A percentile compares a stretch with the other conserved stretches of the same genome.
phyloP scores from a whole-genome alignment of 495 filamentous ascomycete species.

The Penicillium alfredii region DNA sequence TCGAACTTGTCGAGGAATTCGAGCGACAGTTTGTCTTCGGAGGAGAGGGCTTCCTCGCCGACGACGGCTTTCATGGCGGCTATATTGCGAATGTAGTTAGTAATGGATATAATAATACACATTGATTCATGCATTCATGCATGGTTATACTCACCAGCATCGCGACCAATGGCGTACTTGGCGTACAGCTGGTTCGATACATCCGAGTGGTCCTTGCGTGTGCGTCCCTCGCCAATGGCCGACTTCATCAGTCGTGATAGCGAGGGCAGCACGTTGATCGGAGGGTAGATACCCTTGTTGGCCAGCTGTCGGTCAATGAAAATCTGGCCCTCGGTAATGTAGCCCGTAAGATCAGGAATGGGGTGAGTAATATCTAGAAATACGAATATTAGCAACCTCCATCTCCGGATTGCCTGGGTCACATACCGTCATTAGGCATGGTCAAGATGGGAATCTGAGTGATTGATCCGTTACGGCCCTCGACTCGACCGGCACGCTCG shows the following conservation, averaged over 20 bases:
- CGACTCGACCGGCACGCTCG: slow-evolving; percentile 96
- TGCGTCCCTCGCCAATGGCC: slow-evolving; percentile 94
- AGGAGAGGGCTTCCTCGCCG: slow-evolving; percentile 89
- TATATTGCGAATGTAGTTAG: slow-evolving; percentile 13
- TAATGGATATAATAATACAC: neutral
- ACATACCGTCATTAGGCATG: slow-evolving; percentile 93
- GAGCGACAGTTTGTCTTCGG: slow-evolving; percentile 94
- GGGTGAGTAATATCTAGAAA: slow-evolving; percentile 87
- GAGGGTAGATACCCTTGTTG: slow-evolving; percentile 97
- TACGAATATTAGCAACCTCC: slow-evolving; percentile 9
- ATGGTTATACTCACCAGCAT: slow-evolving; percentile 52
- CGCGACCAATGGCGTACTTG: slow-evolving; percentile 98
- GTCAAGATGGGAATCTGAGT: slow-evolving; percentile 98
- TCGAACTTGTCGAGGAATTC: slow-evolving; percentile 99
- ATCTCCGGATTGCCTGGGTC: no score
- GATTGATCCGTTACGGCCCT: slow-evolving; percentile 96
- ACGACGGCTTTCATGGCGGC: slow-evolving; percentile 99
- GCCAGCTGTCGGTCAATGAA: slow-evolving; percentile 91
- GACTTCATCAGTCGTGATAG: slow-evolving; percentile 99
- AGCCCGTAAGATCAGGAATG: slow-evolving; percentile 96
- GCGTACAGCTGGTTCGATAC: slow-evolving; percentile 99
- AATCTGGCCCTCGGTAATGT: slow-evolving; percentile 98
- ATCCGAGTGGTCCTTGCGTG: slow-evolving; percentile 92
- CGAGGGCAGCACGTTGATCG: slow-evolving; percentile 98
- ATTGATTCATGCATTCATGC: no score